A percentile compares a stretch with the other conserved stretches of the same genome.
phyloP scores from a whole-genome alignment of 1,284 basidiomycete genomes.

The Anthracocystis panici-leucophaei region DNA sequence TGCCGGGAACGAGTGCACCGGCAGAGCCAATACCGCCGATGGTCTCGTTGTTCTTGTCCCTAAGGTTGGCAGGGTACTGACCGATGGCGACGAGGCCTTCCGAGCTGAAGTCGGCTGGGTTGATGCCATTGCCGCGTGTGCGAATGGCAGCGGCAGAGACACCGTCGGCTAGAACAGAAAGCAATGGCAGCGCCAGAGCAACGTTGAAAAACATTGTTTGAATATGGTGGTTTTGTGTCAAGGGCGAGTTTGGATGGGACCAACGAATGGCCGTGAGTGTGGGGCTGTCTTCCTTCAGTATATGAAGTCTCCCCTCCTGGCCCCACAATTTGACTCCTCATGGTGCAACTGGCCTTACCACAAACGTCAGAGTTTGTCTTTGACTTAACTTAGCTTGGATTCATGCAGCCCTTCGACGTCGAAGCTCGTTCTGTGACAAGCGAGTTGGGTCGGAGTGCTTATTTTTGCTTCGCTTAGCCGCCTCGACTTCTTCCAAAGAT shows the following conservation, averaged over 20 bases:
- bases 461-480: neutral
- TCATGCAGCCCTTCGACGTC: neutral
- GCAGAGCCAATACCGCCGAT: constrained; percentile 68
- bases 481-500: neutral
- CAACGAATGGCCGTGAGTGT: neutral
- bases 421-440: neutral
- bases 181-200: constrained; percentile 18
- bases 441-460: neutral
- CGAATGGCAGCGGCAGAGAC: constrained; percentile 23
- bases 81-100: constrained; percentile 70
- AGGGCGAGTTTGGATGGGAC: neutral
- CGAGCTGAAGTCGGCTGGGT: constrained; percentile 59
- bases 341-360: too few relatives aligned
- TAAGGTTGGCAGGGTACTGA: constrained; percentile 57
- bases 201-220: constrained; percentile 16
- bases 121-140: constrained; percentile 24
- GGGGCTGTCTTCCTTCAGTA: neutral
- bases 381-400: neutral
- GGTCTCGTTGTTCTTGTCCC: constrained; percentile 67
- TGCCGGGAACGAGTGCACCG: constrained; percentile 39
- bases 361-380: too few relatives aligned
- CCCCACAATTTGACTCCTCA: too few relatives aligned
- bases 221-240: neutral
- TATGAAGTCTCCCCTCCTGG: neutral
- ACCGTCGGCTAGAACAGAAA: constrained; percentile 8